A percentile compares a stretch with the other conserved stretches of the same genome.
Conservation (phyloP, 192 early-diverging fungal genomes). For the Coemansia sp. region DNA sequence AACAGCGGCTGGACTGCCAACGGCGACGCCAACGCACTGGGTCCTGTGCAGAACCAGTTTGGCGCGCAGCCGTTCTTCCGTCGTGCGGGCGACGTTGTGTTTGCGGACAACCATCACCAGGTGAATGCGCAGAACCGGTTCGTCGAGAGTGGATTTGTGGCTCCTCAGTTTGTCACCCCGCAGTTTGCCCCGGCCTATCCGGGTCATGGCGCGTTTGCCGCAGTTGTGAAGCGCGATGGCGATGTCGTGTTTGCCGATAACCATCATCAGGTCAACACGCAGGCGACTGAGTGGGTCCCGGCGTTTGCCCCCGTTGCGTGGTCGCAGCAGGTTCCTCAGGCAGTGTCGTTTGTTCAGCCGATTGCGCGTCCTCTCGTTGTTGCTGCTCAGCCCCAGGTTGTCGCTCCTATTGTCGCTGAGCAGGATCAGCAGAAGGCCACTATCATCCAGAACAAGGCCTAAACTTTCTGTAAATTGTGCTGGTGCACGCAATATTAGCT, state of each 20-base stretch:
- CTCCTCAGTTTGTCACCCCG: slow-evolving; percentile 6
- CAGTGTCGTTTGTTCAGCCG: neutral
- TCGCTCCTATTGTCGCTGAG: slow-evolving; percentile 9
- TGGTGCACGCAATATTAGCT: neutral
- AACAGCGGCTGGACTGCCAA: slow-evolving; percentile 55
- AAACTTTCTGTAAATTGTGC: neutral
- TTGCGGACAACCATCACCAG: slow-evolving; percentile 50
- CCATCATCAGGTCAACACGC: slow-evolving; percentile 29
- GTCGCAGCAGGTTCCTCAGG: slow-evolving; percentile 9
- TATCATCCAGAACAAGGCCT: slow-evolving; percentile 45
- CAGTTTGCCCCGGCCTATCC: slow-evolving; percentile 11
- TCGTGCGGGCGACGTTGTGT: slow-evolving; percentile 37
- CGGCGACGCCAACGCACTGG: slow-evolving; percentile 44
- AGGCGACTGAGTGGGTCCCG: slow-evolving; percentile 10
- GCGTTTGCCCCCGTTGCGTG: slow-evolving; percentile 12
- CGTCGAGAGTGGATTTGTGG: slow-evolving; percentile 19
- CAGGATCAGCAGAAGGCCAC: slow-evolving; percentile 25
- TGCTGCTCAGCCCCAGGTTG: slow-evolving; percentile 1
- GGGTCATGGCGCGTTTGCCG: slow-evolving; percentile 29
- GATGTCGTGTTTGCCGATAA: slow-evolving; percentile 51
- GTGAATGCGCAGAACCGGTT: slow-evolving; percentile 9
- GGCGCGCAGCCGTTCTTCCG: slow-evolving; percentile 18
- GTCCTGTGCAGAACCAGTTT: slow-evolving; percentile 51
- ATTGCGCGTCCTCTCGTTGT: neutral
- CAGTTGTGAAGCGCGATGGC: slow-evolving; percentile 19